Percentiles rank a stretch among this genome's conserved stretches.
Evolutionary conservation across 805 yeast genomes (phyloP).

Genomic region (Myxozyma mucilagina): DNA sequence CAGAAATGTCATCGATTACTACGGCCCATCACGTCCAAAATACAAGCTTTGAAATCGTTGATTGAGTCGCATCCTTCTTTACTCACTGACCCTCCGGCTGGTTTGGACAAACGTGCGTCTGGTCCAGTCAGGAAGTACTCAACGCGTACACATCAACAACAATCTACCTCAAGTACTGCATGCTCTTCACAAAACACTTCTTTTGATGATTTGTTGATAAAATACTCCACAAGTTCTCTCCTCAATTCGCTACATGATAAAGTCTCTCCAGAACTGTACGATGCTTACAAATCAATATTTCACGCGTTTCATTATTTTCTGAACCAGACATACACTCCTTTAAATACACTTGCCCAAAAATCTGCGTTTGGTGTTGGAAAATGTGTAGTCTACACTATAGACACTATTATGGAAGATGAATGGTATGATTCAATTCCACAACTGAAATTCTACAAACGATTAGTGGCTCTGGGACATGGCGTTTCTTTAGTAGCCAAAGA

Average conservation of each 20-base stretch:
- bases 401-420: slow-evolving; percentile 21
- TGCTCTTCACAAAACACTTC: neutral
- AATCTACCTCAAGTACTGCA: neutral
- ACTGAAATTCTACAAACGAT: slow-evolving; percentile 20
- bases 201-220: neutral
- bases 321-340: slow-evolving; percentile 8
- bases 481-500: slow-evolving; percentile 21
- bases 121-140: neutral
- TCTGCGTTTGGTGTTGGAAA: slow-evolving; percentile 23
- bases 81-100: neutral
- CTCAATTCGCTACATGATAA: slow-evolving; percentile 6
- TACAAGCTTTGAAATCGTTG: slow-evolving; percentile 10
- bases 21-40: slow-evolving; percentile 25
- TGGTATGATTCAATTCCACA: slow-evolving; percentile 27
- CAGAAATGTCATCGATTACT: slow-evolving; percentile 25
- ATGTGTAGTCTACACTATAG: slow-evolving; percentile 24
- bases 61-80: slow-evolving; percentile 24
- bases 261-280: slow-evolving; percentile 12
- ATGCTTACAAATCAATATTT: slow-evolving; percentile 11
- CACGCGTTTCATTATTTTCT: slow-evolving; percentile 23
- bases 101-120: too few relatives aligned
- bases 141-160: neutral
- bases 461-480: slow-evolving; percentile 29
- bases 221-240: neutral
- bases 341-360: slow-evolving; percentile 19